Percentiles rank a stretch among this genome's conserved stretches.
phyloP scores from a whole-genome alignment of 768 basidiomycete species.

The Saitozyma podzolica region DNA sequence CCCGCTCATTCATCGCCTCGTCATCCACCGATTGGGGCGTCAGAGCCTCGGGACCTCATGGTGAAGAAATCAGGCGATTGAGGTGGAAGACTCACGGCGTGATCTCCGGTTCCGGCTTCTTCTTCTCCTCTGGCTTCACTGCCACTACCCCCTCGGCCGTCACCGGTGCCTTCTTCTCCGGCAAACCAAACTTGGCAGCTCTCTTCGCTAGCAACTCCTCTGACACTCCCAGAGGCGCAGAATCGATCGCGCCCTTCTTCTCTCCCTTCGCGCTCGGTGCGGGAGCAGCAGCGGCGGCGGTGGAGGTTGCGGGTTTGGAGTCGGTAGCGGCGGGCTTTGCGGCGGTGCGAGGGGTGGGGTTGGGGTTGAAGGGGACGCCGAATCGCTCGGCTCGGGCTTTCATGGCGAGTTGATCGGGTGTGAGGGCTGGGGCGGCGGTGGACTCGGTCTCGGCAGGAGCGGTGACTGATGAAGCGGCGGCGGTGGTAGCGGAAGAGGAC shows the following conservation, averaged over 20 bases:
- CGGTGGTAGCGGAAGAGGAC: not conserved
- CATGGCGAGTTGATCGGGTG: conserved; percentile 44
- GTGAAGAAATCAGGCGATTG: not conserved
- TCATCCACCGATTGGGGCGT: no score
- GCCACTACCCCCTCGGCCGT: conserved; percentile 2
- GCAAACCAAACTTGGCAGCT: conserved; percentile 43
- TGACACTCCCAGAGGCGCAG: conserved; percentile 32
- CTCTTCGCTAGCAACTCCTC: conserved; percentile 41
- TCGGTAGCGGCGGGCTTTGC: conserved; percentile 6
- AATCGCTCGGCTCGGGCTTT: conserved; percentile 48
- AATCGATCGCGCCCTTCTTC: conserved; percentile 21
- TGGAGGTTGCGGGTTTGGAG: conserved; percentile 9
- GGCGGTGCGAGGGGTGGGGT: conserved; percentile 22
- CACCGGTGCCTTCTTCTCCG: conserved; percentile 31
- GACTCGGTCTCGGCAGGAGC: not conserved
- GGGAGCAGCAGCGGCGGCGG: conserved; percentile 9
- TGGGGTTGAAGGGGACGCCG: conserved; percentile 48
- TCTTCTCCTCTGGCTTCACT: conserved; percentile 6
- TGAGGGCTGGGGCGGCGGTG: conserved; percentile 16
- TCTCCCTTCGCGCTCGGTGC: conserved; percentile 1
- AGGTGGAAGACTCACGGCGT: conserved; percentile 26
- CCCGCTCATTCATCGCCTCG: no score
- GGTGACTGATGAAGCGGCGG: not conserved
- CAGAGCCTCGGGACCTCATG: no score
- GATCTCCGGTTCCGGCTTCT: conserved; percentile 26